These are phyloP conservation scores for Starmerella bacillaris DNA, from an alignment of 805 yeast species.

Conservation along the genomic window DNA sequence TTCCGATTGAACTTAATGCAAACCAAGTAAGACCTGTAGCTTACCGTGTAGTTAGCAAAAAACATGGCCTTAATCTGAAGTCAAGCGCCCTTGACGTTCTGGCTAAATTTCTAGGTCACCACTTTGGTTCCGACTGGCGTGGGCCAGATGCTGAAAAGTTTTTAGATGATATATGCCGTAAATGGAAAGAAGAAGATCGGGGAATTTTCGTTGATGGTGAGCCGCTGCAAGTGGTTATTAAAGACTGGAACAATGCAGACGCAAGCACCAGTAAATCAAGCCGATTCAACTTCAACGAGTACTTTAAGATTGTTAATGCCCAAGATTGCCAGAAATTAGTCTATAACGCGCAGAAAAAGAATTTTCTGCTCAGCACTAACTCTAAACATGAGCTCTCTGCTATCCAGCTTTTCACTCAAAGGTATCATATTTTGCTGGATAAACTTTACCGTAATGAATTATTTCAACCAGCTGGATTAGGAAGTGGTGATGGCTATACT, in stretches of 20 bases:
- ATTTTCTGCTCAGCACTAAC: background rate
- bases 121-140: conserved; percentile 78
- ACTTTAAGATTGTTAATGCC: conserved; percentile 48
- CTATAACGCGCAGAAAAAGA: conserved; percentile 27
- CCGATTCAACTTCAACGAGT: conserved; percentile 49
- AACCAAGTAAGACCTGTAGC: conserved; percentile 80
- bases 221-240: conserved; percentile 44
- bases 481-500: conserved; percentile 12
- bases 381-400: conserved; percentile 31
- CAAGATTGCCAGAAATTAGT: conserved; percentile 28
- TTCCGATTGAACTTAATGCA: conserved; percentile 66
- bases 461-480: conserved; percentile 32
- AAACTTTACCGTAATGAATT: conserved; percentile 57
- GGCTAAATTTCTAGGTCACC: conserved; percentile 56
- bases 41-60: conserved; percentile 73
- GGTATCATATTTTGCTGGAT: conserved; percentile 51
- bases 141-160: conserved; percentile 41
- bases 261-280: conserved; percentile 2
- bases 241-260: conserved; percentile 30
- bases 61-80: conserved; percentile 78
- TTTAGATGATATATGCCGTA: conserved; percentile 57
- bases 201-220: conserved; percentile 72
- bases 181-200: conserved; percentile 80
- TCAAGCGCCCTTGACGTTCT: conserved; percentile 61
- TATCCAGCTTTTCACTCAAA: conserved; percentile 14